Evolutionary conservation across 192 early-diverging fungal genomes (phyloP), one percentile per base, ranked within the genome.

Genomic region (Coemansia sp.): DNA sequence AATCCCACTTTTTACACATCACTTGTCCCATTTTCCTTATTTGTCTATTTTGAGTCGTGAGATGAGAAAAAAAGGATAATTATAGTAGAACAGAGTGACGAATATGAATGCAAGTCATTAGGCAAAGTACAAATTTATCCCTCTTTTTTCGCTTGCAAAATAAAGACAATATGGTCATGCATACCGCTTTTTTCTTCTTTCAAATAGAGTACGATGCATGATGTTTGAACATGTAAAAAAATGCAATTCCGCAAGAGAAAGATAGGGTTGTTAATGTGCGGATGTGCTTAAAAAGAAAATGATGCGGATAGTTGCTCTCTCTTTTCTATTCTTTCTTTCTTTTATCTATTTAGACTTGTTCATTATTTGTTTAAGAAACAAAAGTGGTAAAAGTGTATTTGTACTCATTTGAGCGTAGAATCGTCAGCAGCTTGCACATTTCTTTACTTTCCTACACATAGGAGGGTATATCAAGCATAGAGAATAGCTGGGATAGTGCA

Each of bases 171-270:
- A 32, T 32, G 2, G 32, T 32, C 32, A 32, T 32, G 32, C 32
- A 32, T 32, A 32, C 1, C 1, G 32, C 4, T 32, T 32, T 32
- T 32, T 22, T 25, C 20, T 9, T 54, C 20, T 19, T 59, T 22
- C 5, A n/a, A 39, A 39, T 59, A 59, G 57, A 59, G 57, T 38
- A 22, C 25, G 57, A 59, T 59, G 57, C 57, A 59, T 59, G 57
- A 53, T 48, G 43, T 38, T 43, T 22, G 37, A 53, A 53, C 13
- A 22, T 22, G 16, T 61, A 41, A 9, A 61, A 61, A 40, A 16
- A 17, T 4, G 60, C 43, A 48, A 48, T 39, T 48, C 45, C 32
- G 45, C 37, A 19, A 16, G 25, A 49, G 5, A 41, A n/a, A 45
- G 41, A 17, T 44, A 61, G 32, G 32, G 0, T 32, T 32, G 7